phyloP scores from a whole-genome alignment of 202 grass and related monocot genomes.

The Digitaria exilis region DNA sequence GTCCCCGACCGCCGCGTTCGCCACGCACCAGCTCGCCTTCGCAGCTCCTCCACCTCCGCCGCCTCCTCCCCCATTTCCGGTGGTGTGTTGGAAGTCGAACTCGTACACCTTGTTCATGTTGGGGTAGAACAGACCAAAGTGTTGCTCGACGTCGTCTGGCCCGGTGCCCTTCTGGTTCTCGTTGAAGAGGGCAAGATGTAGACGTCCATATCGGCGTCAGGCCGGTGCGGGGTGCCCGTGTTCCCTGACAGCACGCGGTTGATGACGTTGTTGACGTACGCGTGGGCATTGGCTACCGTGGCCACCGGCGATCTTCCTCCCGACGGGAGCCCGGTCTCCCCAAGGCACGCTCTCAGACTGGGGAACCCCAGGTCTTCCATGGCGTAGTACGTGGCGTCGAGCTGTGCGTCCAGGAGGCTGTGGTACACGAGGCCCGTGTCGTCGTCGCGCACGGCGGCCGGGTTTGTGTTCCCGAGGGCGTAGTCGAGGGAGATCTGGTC shows the following conservation, averaged over 20 bases:
- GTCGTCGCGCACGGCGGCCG: constrained; percentile 20
- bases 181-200: constrained; percentile 88
- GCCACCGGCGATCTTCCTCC: constrained; percentile 21
- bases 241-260: constrained; percentile 34
- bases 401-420: not conserved
- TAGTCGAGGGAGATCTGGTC: constrained; percentile 56
- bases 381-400: not conserved
- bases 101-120: constrained; percentile 59
- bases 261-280: constrained; percentile 59
- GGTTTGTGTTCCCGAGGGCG: constrained; percentile 28
- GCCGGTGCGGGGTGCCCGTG: constrained; percentile 44
- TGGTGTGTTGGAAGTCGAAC: constrained; percentile 67
- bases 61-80: no score
- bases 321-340: constrained; percentile 51
- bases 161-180: constrained; percentile 56
- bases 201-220: constrained; percentile 52
- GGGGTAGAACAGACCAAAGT: constrained; percentile 80
- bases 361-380: not conserved
- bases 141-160: constrained; percentile 25
- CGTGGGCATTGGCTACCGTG: constrained; percentile 37
- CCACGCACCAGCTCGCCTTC: constrained; percentile 61
- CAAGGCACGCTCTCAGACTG: no score
- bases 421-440: not conserved
- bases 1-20: constrained; percentile 27
- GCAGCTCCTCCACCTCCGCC: constrained; percentile 1